A percentile compares a stretch with the other conserved stretches of the same genome.
Evolutionary conservation across 106 monocot genomes (phyloP).

Genomic region (Allium cepa): DNA sequence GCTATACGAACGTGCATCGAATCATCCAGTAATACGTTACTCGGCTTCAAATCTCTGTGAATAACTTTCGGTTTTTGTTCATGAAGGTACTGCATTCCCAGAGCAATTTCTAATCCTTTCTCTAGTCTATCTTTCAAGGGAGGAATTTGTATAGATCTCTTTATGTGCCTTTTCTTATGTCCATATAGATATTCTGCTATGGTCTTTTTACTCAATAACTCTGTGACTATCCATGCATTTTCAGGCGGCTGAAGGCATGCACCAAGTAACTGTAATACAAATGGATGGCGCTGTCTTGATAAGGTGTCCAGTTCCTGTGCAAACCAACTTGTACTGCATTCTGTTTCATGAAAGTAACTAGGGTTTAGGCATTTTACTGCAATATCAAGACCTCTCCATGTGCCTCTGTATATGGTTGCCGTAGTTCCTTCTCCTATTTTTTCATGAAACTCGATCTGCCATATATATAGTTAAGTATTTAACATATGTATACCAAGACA

Average conservation of each 20-base stretch:
- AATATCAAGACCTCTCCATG: constrained; percentile 36
- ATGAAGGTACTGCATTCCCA: constrained; percentile 37
- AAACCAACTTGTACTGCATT: constrained; percentile 16
- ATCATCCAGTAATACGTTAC: constrained; percentile 31
- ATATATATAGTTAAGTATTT: neutral
- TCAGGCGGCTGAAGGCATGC: constrained; percentile 31
- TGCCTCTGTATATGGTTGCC: constrained; percentile 29
- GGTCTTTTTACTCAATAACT: constrained; percentile 29
- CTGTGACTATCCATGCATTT: constrained; percentile 34
- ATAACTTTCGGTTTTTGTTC: constrained; percentile 35
- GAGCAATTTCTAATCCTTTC: constrained; percentile 37
- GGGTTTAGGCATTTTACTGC: constrained; percentile 37
- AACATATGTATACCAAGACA: neutral
- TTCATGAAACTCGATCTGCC: constrained; percentile 37
- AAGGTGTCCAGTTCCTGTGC: constrained; percentile 37
- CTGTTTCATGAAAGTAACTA: constrained; percentile 10
- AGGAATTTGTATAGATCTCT: constrained; percentile 13
- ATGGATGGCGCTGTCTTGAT: constrained; percentile 35
- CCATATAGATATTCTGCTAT: constrained; percentile 34
- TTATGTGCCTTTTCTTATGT: constrained; percentile 14
- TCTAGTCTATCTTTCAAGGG: constrained; percentile 24
- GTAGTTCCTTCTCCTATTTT: constrained; percentile 35
- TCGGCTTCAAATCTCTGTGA: constrained; percentile 43
- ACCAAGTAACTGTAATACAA: constrained; percentile 22
- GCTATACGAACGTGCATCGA: constrained; percentile 26